phyloP scores from a whole-genome alignment of 148 eudicot species.

The Spergularia marina region DNA sequence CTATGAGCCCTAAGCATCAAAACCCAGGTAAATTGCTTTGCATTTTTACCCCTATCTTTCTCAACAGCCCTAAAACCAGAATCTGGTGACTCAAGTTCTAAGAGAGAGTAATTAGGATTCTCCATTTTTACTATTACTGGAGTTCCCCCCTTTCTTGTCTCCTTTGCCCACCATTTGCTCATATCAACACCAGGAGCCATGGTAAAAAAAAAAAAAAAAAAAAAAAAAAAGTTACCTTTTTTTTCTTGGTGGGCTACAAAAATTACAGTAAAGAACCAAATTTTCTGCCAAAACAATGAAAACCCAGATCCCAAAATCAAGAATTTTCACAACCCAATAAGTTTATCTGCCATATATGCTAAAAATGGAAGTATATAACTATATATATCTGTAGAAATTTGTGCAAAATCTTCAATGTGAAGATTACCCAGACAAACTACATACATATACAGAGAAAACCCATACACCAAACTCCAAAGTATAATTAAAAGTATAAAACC shows the following conservation, averaged over 20 bases:
- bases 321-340: conserved; percentile 10
- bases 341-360: conserved; percentile 14
- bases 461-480: not conserved
- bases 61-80: conserved; percentile 35
- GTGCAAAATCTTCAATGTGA: conserved; percentile 12
- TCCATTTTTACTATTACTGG: conserved; percentile 61
- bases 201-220: too few relatives aligned
- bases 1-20: conserved; percentile 51
- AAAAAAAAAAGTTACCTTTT: not conserved
- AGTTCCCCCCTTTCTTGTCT: conserved; percentile 46
- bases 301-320: conserved; percentile 28
- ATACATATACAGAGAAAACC: conserved; percentile 1
- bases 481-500: not conserved
- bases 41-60: conserved; percentile 49
- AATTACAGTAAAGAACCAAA: conserved; percentile 7
- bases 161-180: conserved; percentile 47
- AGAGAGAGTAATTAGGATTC: conserved; percentile 45
- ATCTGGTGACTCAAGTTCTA: conserved; percentile 49
- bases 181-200: conserved; percentile 31
- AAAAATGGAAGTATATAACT: not conserved
- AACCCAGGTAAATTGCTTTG: conserved; percentile 59
- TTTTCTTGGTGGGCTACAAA: not conserved
- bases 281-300: not conserved
- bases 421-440: conserved; percentile 15
- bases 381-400: not conserved